Evolutionary conservation across 768 basidiomycete species (phyloP), one percentile per base, ranked within the genome.

Genomic region (Rhodotorula graminis): DNA sequence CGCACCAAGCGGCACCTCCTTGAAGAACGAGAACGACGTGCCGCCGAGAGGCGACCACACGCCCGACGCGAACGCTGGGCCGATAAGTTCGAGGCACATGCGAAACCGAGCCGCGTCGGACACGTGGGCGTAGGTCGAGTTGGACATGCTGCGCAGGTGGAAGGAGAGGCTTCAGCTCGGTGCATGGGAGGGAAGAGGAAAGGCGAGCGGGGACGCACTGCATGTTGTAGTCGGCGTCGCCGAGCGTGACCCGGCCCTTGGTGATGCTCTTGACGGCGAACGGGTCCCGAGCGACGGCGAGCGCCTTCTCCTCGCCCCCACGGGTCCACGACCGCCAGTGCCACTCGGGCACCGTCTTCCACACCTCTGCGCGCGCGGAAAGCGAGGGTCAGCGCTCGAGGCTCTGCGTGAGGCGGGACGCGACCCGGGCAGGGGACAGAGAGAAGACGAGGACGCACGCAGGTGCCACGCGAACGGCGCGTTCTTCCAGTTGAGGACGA

Each of bases 391-490:
- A 53, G 65, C 56, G 21, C 18, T 4, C 31, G 27, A 18, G 40
- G 31, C 14, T 21, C 53, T 11, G n/a, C 0, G 9, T n/a, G 50
- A 31, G 15, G 63, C 23, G 25, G 18, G n/a, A 3, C n/a, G 40
- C n/a, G 56, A 44, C 12, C 6, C n/a, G n/a, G 27, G 33, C 19
- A 40, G 31, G 31, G n/a, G n/a, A n/a, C 15, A 6, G 67, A 40
- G 29, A 62, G 25, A 15, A 14, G 19, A 37, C n/a, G 33, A 44
- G 33, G 53, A 44, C 72, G 50, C 40, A 70, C 69, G n/a, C 27
- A 70, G 55, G n/a, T 75, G 74, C 74, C 74, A 75, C 14, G 49
- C 47, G 56, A 71, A 57, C 16, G 74, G 74, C 23, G 67, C 60
- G 9, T 27, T 23, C 0, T 70, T 53, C 74, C 74, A 75, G 56